Evolutionary conservation across 2,329 filamentous ascomycete species (phyloP), one percentile per base, ranked within the genome.

Genomic region (Alternaria metachromatica): DNA sequence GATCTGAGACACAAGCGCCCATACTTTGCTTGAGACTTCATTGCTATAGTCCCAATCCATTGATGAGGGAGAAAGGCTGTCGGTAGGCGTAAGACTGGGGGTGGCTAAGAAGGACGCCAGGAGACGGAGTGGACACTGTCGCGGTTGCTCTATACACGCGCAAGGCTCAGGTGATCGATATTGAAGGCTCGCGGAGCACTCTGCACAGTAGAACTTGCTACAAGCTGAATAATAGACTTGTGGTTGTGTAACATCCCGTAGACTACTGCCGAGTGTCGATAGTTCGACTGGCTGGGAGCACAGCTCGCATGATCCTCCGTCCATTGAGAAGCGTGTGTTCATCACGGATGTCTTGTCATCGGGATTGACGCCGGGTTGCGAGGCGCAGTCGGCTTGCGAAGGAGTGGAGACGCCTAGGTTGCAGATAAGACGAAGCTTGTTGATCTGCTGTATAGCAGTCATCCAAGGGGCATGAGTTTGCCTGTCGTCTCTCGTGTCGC

Each of bases 361-460:
- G 1, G 2, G 3, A 4, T 5, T 3, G 13, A 12, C 6, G 13
- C 30, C 30, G 1, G 30, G 13, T 5, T 15, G 30, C 13, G 30
- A 37, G 30, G 0, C 0, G 4, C 4, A 8, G 30, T 37, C 4
- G 3, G 2, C 13, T 37, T 37, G 30, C 7, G 30, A 15, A 37
- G 3, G 30, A 37, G 13, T 37, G 30, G 1, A 55, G 15, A 13
- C 37, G 5, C 85, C 85, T 1, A 86, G 64, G 49, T 85, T 82
- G 44, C 85, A 86, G 3, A 86, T 69, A 15, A 84, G 69, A 0
- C 84, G 76, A 41, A 86, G 68, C 0, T 77, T 71, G 37, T 86
- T 82, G 41, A 87, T 84, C 43, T 79, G 76, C 58, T 84, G 81
- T 1, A 86, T 62, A 0, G 80, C 80, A 4, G 18, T 59, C 20